Evolutionary conservation across 768 basidiomycete genomes (phyloP).

Genomic region (Hortiboletus campestris): DNA sequence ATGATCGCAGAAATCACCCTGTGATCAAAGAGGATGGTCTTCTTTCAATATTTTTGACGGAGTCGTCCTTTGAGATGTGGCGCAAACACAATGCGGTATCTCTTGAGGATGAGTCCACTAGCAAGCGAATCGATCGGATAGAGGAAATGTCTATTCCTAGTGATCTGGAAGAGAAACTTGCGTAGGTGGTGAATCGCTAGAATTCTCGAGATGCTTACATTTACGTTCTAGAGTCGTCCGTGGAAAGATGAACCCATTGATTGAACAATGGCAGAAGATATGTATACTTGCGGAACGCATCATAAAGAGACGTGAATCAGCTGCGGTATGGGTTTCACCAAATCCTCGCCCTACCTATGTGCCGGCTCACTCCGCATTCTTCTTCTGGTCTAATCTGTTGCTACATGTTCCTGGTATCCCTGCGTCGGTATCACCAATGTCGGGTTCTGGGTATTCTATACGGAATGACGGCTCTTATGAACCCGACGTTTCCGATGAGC

Average conservation of each 20-base stretch:
- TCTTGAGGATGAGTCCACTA: conserved; percentile 83
- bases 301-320: conserved; percentile 87
- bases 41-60: conserved; percentile 76
- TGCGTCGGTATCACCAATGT: conserved; percentile 12
- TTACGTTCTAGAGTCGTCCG: conserved; percentile 63
- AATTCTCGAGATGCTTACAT: background rate
- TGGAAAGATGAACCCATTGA: conserved; percentile 67
- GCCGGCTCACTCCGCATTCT: conserved; percentile 69
- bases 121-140: conserved; percentile 72
- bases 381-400: conserved; percentile 41
- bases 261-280: conserved; percentile 92
- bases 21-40: conserved; percentile 86
- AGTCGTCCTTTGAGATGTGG: conserved; percentile 85
- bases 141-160: conserved; percentile 94
- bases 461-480: conserved; percentile 16
- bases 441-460: conserved; percentile 13
- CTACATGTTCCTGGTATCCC: conserved; percentile 35
- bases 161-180: conserved; percentile 88
- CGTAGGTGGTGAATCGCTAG: conserved; percentile 40
- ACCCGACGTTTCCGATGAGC: conserved; percentile 36
- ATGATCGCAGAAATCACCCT: conserved; percentile 78
- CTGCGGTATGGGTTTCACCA: conserved; percentile 75
- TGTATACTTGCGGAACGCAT: conserved; percentile 84
- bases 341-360: conserved; percentile 61
- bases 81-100: conserved; percentile 74